A percentile compares a stretch with the other conserved stretches of the same genome.
These are phyloP conservation scores for Eucalyptus brandiana DNA, from an alignment of 345 rosid genomes.

Conservation along the genomic window DNA sequence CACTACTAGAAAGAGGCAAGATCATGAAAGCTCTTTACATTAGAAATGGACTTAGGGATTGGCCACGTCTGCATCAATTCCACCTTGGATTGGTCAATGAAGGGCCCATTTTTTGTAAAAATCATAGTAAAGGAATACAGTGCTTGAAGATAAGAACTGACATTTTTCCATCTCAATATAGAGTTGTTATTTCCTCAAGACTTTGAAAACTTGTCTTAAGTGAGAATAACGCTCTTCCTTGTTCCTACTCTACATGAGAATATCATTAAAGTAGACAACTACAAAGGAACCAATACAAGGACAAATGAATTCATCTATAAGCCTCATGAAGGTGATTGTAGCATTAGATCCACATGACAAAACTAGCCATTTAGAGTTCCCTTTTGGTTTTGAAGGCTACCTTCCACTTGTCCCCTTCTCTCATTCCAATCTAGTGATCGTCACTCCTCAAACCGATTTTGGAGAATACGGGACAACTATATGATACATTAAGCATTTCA, in stretches of 20 bases:
- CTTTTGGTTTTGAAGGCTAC: neutral
- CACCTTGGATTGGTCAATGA: neutral
- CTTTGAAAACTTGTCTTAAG: neutral
- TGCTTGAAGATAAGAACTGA: neutral
- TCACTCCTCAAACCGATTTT: neutral
- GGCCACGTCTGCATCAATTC: neutral
- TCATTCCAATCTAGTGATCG: neutral
- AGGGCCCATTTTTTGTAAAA: neutral
- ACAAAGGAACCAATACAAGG: neutral
- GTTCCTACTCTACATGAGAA: neutral
- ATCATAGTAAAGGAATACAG: neutral
- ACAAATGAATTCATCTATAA: neutral
- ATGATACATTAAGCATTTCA: neutral
- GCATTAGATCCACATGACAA: neutral
- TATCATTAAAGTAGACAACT: neutral
- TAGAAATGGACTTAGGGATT: neutral
- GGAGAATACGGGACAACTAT: fast-evolving
- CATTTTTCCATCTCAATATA: neutral
- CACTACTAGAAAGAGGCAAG: neutral
- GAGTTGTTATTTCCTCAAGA: neutral
- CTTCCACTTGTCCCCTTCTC: neutral
- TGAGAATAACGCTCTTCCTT: neutral
- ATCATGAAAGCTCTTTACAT: neutral
- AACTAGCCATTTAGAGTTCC: neutral
- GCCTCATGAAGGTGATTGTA: neutral